These are phyloP conservation scores for Musa acuminata DNA, from an alignment of 176 grass and related monocot genomes.

Conservation along the genomic window DNA sequence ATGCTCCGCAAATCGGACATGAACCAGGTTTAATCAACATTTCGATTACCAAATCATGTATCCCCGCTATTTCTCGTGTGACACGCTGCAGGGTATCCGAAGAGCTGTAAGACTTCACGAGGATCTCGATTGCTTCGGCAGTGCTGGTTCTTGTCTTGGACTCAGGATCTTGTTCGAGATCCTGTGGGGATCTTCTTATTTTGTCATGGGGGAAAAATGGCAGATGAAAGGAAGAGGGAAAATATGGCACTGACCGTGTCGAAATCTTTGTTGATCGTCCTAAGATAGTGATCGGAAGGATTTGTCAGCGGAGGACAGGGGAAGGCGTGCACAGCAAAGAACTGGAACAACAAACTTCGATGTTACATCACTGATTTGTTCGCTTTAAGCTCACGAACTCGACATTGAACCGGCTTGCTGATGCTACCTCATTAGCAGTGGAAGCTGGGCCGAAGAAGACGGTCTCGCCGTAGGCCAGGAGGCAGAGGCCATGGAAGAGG, in stretches of 20 bases:
- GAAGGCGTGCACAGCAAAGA: slow-evolving; percentile 55
- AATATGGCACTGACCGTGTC: slow-evolving; percentile 36
- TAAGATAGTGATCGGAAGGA: slow-evolving; percentile 76
- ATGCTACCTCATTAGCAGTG: slow-evolving; percentile 42
- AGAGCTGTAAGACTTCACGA: slow-evolving; percentile 52
- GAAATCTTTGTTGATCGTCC: slow-evolving; percentile 88
- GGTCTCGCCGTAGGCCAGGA: slow-evolving; percentile 71
- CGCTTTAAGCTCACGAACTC: too few relatives aligned
- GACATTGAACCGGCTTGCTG: too few relatives aligned
- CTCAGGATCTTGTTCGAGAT: slow-evolving; percentile 25
- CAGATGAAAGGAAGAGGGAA: background rate
- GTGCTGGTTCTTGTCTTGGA: slow-evolving; percentile 20
- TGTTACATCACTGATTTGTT: too few relatives aligned
- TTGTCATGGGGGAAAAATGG: background rate
- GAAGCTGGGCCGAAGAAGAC: slow-evolving; percentile 64
- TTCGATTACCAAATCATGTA: too few relatives aligned
- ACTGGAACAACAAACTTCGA: slow-evolving; percentile 21
- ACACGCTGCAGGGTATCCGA: slow-evolving; percentile 40
- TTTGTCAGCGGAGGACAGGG: slow-evolving; percentile 71
- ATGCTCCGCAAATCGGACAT: background rate
- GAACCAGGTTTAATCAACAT: slow-evolving; percentile 27
- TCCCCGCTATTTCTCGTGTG: slow-evolving; percentile 37
- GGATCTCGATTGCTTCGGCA: slow-evolving; percentile 35
- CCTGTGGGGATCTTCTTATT: slow-evolving; percentile 15
- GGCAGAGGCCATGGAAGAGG: background rate